Conservation (phyloP, 805 yeast species). For the Metschnikowia sp. region DNA sequence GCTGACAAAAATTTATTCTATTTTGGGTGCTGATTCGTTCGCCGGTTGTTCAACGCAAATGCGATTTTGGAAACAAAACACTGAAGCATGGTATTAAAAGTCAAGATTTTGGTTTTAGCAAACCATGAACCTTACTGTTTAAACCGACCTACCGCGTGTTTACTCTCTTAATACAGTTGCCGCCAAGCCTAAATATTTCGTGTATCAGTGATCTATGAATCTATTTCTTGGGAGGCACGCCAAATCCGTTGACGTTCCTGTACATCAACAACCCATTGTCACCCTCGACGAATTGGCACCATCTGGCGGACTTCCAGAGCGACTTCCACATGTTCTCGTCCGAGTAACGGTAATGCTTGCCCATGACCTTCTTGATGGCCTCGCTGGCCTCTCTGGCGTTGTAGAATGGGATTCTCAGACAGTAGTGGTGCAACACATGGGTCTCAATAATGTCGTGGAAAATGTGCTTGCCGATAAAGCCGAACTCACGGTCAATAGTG, state of each 20-base stretch:
- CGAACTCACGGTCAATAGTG: conserved; percentile 81
- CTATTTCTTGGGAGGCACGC: conserved; percentile 17
- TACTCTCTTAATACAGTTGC: too few relatives aligned
- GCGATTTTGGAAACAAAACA: too few relatives aligned
- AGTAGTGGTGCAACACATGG: conserved; percentile 83
- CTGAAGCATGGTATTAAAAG: too few relatives aligned
- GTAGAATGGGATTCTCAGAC: conserved; percentile 82
- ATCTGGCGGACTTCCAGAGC: conserved; percentile 60
- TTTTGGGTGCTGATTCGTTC: too few relatives aligned
- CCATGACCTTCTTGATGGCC: conserved; percentile 81
- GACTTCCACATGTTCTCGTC: conserved; percentile 73
- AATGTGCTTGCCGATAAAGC: conserved; percentile 71
- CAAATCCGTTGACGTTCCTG: conserved; percentile 53
- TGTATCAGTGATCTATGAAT: neutral
- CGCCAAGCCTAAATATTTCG: neutral
- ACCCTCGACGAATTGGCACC: conserved; percentile 73
- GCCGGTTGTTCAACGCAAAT: too few relatives aligned
- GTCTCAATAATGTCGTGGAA: conserved; percentile 91
- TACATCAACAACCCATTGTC: conserved; percentile 58
- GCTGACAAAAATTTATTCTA: too few relatives aligned
- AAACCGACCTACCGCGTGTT: too few relatives aligned
- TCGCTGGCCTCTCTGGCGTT: conserved; percentile 77
- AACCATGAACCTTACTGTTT: too few relatives aligned
- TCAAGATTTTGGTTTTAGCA: too few relatives aligned
- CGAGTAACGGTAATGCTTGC: conserved; percentile 64